These are phyloP conservation scores for Cladosporium sp. DNA, from an alignment of 2,329 filamentous ascomycete species.

Conservation along the genomic window DNA sequence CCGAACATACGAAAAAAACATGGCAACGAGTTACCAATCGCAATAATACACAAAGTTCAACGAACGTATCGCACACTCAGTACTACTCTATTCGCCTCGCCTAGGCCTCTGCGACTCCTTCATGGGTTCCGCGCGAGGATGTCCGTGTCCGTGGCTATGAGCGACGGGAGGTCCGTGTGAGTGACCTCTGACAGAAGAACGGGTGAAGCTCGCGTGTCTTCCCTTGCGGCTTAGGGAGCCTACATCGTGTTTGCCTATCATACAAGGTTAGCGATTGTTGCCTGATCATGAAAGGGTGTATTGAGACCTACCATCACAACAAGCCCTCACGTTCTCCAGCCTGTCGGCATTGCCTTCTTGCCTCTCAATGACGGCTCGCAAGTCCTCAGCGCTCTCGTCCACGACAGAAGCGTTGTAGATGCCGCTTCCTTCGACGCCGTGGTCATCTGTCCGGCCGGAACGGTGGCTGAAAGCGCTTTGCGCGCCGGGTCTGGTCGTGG, in stretches of 20 bases:
- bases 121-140: conserved; percentile 15
- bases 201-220: background rate
- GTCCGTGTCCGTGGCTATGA: conserved; percentile 14
- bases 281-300: too few species aligned
- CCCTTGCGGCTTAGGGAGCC: background rate
- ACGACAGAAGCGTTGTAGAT: conserved; percentile 56
- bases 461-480: conserved; percentile 31
- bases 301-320: conserved; percentile 79
- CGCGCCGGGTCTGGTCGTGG: conserved; percentile 32
- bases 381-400: conserved; percentile 68
- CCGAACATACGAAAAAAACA: too few species aligned
- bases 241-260: conserved; percentile 7
- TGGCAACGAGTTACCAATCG: too few species aligned
- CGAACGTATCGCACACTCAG: too few species aligned
- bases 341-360: conserved; percentile 73
- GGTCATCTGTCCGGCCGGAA: conserved; percentile 11
- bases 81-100: conserved; percentile 12
- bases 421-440: conserved; percentile 14
- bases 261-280: background rate
- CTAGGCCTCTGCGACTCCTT: conserved; percentile 15
- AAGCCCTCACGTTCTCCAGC: conserved; percentile 92
- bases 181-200: background rate
- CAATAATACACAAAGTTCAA: too few species aligned
- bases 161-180: conserved; percentile 6
- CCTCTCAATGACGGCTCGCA: conserved; percentile 71